Evolutionary conservation across 176 grass and related monocot genomes (phyloP).

Genomic region (Carex parvula): DNA sequence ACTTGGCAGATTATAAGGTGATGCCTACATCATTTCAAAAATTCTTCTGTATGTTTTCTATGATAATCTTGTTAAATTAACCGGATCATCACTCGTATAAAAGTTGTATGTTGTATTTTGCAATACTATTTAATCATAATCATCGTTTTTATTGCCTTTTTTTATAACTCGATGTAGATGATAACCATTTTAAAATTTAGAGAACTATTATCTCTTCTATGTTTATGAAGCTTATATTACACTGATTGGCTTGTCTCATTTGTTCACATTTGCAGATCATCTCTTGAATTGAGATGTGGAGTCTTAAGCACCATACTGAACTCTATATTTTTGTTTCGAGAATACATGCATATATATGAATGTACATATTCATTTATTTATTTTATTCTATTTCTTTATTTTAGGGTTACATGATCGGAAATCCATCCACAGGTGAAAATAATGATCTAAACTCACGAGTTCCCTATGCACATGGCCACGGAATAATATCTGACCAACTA

Average conservation of each 20-base stretch:
- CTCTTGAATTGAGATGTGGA: not conserved
- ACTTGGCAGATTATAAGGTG: not conserved
- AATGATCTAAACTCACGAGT: slow-evolving; percentile 24
- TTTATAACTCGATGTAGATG: not conserved
- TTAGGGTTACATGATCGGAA: slow-evolving; percentile 49
- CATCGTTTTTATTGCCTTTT: not conserved
- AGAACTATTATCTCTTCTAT: not conserved
- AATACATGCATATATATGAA: not conserved
- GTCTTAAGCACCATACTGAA: not conserved
- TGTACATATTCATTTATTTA: not conserved
- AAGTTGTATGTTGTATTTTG: not conserved
- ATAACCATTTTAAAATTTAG: not conserved
- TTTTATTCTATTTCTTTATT: not conserved
- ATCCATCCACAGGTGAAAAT: slow-evolving; percentile 24
- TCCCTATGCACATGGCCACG: slow-evolving; percentile 42
- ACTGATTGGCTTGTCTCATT: not conserved
- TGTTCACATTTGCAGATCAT: not conserved
- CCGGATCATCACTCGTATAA: not conserved
- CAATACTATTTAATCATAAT: not conserved
- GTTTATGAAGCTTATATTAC: not conserved
- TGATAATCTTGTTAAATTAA: not conserved
- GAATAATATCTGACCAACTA: slow-evolving; percentile 53
- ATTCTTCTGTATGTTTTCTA: not conserved
- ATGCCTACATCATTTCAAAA: not conserved
- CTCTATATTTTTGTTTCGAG: not conserved